A percentile compares a stretch with the other conserved stretches of the same genome.
Conservation (phyloP, 1,284 basidiomycete species). For the Ustilago cynodontis region DNA sequence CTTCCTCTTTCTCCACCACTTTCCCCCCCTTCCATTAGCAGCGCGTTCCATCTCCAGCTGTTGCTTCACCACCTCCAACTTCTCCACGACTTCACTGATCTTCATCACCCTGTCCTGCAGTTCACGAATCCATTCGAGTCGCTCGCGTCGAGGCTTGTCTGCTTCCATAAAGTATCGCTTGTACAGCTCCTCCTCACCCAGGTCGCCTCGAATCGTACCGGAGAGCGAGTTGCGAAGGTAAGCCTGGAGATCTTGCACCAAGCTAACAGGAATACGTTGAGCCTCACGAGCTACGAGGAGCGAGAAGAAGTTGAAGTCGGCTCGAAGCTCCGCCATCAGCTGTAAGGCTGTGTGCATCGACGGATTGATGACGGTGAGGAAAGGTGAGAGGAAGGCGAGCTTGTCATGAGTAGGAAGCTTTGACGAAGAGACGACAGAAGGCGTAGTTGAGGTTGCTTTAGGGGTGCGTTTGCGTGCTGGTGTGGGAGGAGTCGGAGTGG, state of each 20-base stretch:
- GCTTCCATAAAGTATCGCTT: slow-evolving; percentile 21
- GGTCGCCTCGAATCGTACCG: neutral
- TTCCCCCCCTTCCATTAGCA: neutral
- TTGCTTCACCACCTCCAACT: slow-evolving; percentile 5
- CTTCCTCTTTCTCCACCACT: neutral
- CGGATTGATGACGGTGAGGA: neutral
- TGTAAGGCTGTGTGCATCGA: slow-evolving; percentile 11
- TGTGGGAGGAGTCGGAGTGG: neutral
- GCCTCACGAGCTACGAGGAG: slow-evolving; percentile 15
- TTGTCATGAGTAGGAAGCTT: slow-evolving; percentile 3
- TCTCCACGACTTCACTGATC: neutral
- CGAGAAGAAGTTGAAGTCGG: slow-evolving; percentile 27
- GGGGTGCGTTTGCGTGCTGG: slow-evolving; percentile 5
- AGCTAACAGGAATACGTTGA: slow-evolving; percentile 3
- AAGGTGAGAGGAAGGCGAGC: neutral
- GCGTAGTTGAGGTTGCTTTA: neutral
- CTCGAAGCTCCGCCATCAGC: slow-evolving; percentile 28
- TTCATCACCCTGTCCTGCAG: neutral
- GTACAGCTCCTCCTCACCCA: slow-evolving; percentile 22
- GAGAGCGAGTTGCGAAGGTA: slow-evolving; percentile 8
- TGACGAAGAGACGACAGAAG: neutral
- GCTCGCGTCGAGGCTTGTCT: slow-evolving; percentile 21
- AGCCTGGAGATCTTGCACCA: slow-evolving; percentile 12
- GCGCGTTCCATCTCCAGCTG: neutral
- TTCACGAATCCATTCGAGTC: neutral